Base-by-base conservation (phyloP, 768 basidiomycete genomes). In the Pleurotus cornucopiae region DNA sequence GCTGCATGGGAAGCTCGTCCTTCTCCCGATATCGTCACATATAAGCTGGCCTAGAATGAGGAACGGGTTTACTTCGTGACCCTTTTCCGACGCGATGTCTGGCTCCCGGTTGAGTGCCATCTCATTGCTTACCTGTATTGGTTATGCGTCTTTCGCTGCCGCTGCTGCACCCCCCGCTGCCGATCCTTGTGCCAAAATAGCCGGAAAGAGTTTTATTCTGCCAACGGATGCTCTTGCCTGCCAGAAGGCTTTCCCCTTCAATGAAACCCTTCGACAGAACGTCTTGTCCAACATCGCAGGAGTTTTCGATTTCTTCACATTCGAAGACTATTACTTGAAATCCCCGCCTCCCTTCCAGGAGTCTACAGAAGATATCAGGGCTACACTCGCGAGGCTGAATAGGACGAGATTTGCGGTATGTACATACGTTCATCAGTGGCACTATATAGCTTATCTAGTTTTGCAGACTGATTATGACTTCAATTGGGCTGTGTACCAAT, bases 381-480 rank as follows among this genome's bases (percentile, higher is more conserved):
- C 71, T 0, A 73, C 76, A 1, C 66, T 86, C 25, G 69, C 71
- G 2, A 70, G 72, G 52, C 76, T 86, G 38, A 80, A 80, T 57
- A 64, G 62, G 2, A 80, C 81, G 3, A 69, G 67, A 43, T 86
- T 76, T 49, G 66, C 65, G 59, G 82, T 81, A 69, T 64, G 41
- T 16, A 20, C 2, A 14, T 6, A 25, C 23, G 43, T 6, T 16
- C n/a, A 43, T 43, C 46, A 16, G 20, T 38, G 23, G n/a, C 20
- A 6, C 16, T n/a, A 38, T 3, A 44, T 12, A 14, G 26, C 44
- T 34, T 61, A 41, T 37, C 49, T 43, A 58, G 23, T 49, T 49
- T 46, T 21, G 4, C 53, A 87, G 81, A 83, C 83, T 6, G 84
- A 86, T 59, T 87, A 83, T 58, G 84, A 84, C 62, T 85, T 87